Evolutionary conservation across 805 yeast species (phyloP), one percentile per base, ranked within the genome.

Genomic region (Hermanozyma aechmeae): DNA sequence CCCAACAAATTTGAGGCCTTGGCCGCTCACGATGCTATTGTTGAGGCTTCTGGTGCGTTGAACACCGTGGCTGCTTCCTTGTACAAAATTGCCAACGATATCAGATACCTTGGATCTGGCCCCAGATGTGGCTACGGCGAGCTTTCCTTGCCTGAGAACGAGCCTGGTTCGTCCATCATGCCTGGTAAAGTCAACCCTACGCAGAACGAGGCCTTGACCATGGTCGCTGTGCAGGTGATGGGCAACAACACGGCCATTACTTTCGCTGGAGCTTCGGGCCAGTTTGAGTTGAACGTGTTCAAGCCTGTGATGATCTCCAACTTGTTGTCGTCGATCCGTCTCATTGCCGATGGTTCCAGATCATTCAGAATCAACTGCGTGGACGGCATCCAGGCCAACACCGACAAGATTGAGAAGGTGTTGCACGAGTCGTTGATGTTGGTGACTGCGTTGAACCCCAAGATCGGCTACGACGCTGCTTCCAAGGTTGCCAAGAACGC

Each of bases 51-150:
- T 20, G 98, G 97, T 55, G 96, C 96, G 26, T 71, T 92, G 45
- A 92, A 89, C 76, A 85, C 96, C 30, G 76, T 92, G 36, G 96
- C 97, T 24, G 83, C 75, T 23, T 86, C 96, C 14, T 68, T 92
- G 47, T 92, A 68, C 79, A 92, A 92, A 73, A 92, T 92, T 48
- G 97, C 96, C 48, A 85, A 92, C 61, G 98, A 92, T 59, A 92
- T 92, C 59, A 76, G 98, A 65, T 92, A 92, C 73, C 76, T 92
- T 47, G 98, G 97, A 41, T 84, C 96, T 26, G 98, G 98, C 50
- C 98, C 98, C 55, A 81, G 98, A 68, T 92, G 98, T 65, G 98
- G 98, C 40, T 92, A 92, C 65, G 96, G 96, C 33, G 98, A 92
- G 65, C 75, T 92, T 45, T 54, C 85, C 16, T 69, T 92, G 46